Evolutionary conservation across 2,329 filamentous ascomycete species (phyloP).

Genomic region (Penicillium fuscoglaucum): DNA sequence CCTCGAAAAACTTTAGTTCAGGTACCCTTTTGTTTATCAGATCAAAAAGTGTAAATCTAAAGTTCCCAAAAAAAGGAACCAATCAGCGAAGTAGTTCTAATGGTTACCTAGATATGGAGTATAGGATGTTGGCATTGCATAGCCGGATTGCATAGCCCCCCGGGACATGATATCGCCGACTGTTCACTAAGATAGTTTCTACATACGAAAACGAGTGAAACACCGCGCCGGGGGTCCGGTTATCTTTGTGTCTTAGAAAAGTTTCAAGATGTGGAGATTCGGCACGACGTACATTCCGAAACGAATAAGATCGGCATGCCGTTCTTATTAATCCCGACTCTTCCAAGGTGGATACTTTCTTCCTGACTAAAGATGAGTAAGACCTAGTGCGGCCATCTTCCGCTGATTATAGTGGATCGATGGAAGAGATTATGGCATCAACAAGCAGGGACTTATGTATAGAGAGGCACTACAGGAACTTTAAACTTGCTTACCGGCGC

Average conservation of each 20-base stretch:
- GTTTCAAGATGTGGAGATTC: background rate
- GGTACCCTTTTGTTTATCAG: background rate
- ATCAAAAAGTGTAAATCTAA: background rate
- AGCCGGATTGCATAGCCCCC: background rate
- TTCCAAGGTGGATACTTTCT: background rate
- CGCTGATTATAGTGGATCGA: background rate
- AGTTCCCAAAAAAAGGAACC: background rate
- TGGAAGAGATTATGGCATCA: background rate
- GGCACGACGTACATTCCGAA: background rate
- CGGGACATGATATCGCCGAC: too few relatives aligned
- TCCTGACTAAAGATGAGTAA: constrained; percentile 3
- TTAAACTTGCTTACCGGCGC: background rate
- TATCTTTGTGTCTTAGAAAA: background rate
- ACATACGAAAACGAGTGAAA: background rate
- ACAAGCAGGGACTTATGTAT: background rate
- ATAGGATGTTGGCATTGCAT: background rate
- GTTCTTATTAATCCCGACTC: background rate
- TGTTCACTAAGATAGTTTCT: too few relatives aligned
- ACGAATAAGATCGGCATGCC: background rate
- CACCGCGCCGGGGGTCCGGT: background rate
- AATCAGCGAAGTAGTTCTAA: background rate
- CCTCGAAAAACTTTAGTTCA: too few relatives aligned
- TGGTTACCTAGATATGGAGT: background rate
- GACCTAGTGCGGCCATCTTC: background rate
- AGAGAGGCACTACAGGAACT: background rate